Evolutionary conservation across 2,329 filamentous ascomycete species (phyloP).

Genomic region (Alternaria brassicae): DNA sequence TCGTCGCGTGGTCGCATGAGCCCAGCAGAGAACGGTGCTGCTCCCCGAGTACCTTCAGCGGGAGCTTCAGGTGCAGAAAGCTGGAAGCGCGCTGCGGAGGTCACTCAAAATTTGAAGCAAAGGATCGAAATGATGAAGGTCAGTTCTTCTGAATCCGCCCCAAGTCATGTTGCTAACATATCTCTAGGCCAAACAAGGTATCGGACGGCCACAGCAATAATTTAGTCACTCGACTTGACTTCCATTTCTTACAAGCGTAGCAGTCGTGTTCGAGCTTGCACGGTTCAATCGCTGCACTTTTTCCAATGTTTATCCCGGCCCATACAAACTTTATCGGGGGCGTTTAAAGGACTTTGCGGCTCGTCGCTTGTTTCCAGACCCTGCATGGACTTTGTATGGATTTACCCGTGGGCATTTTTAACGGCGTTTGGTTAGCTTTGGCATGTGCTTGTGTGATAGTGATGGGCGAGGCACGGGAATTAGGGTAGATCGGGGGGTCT

Average conservation of each 20-base stretch:
- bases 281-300: constrained; percentile 3
- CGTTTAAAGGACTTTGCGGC: constrained; percentile 9
- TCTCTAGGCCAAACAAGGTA: constrained; percentile 49
- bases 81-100: constrained; percentile 96
- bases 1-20: constrained; percentile 47
- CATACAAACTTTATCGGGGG: not conserved
- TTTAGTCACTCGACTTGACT: not conserved
- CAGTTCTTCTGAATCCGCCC: constrained; percentile 28
- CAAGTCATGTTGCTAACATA: constrained; percentile 19
- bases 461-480: constrained; percentile 6
- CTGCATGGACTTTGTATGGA: constrained; percentile 12
- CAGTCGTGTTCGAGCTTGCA: not conserved
- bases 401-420: constrained; percentile 21
- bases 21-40: constrained; percentile 35
- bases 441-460: constrained; percentile 17
- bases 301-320: constrained; percentile 1
- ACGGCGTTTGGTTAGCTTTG: constrained; percentile 13
- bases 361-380: constrained; percentile 1
- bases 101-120: constrained; percentile 95
- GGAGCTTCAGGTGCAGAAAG: constrained; percentile 68
- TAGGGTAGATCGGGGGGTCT: constrained; percentile 5
- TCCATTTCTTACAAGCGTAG: not conserved
- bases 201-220: constrained; percentile 37
- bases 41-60: constrained; percentile 36
- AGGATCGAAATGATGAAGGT: constrained; percentile 99